Base-by-base conservation (phyloP, 257 asterid species). In the Rehmannia glutinosa region DNA sequence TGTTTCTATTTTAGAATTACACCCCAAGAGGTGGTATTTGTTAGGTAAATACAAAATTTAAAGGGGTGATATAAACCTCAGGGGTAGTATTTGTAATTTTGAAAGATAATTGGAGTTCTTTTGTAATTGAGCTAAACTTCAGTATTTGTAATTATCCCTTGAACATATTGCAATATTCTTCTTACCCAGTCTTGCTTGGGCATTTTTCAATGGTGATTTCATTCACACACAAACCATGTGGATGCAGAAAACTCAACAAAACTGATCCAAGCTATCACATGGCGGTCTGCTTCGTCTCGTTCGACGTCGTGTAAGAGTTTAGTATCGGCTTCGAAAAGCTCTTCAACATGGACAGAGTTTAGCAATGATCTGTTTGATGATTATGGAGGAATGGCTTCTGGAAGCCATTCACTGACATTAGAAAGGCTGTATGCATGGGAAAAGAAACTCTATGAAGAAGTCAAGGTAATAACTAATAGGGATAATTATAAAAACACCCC, bases 401-500 rank as follows among this genome's bases (percentile, higher is more conserved):
- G 98, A 63, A 92, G 96, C 87, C 97, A 83, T 77, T 85, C 90
- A 0, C 68, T 89, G 17, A 92, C 98, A n/a, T 78, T 91, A 16
- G 99, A 86, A 68, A 81, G 99, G 70, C 76, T 90, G 15, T 93
- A 88, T 69, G 99, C 97, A 24, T 93, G 99, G 99, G 97, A 93
- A 70, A 90, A 90, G 83, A 93, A 93, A 70, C 91, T 93, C 21
- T 88, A 79, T 49, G 87, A 86, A 73, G 96, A 88, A 62, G 99
- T 93, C 50, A 93, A 90, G 96, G 99, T 92, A 79, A 41, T 27
- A 45, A 32, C 4, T 32, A 32, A 8, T 8, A 5, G 38, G 38
- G 38, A 3, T 32, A 3, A 3, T 1, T n/a, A n/a, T n/a, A n/a
- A n/a, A n/a, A n/a, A n/a, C n/a, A n/a, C n/a, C n/a, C 33, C 2